These are phyloP conservation scores for Parachaetomium inaequale DNA, from an alignment of 495 filamentous ascomycete species.

Conservation along the genomic window DNA sequence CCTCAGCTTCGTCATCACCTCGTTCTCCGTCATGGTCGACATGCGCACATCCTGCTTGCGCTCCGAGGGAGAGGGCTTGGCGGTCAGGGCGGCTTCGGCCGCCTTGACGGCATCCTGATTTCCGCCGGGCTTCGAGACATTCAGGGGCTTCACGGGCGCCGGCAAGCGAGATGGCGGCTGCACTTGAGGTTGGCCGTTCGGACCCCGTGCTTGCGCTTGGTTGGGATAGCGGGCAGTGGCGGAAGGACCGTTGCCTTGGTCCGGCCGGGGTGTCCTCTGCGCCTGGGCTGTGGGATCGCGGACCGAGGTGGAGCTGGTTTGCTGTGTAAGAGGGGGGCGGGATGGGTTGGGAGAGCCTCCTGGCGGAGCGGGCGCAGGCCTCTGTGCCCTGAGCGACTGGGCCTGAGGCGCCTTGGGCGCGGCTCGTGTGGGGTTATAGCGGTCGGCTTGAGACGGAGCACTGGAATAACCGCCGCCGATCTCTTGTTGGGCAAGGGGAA, in stretches of 20 bases:
- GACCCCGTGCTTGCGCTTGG: conserved; percentile 30
- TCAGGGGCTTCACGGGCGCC: conserved; percentile 80
- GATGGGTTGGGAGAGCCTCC: conserved; percentile 28
- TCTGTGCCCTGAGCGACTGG: conserved; percentile 48
- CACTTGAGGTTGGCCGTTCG: conserved; percentile 39
- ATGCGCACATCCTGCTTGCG: conserved; percentile 88
- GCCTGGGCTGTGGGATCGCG: conserved; percentile 27
- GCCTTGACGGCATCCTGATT: conserved; percentile 67
- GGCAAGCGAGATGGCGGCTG: conserved; percentile 57
- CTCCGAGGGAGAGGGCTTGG: conserved; percentile 61
- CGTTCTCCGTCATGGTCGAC: conserved; percentile 93
- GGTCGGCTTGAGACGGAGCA: conserved; percentile 50
- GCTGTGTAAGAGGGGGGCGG: conserved; percentile 41
- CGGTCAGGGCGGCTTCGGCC: conserved; percentile 74
- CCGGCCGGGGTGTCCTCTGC: conserved; percentile 30
- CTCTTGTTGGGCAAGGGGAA: conserved; percentile 83
- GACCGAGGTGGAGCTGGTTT: conserved; percentile 36
- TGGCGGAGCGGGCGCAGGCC: conserved; percentile 52
- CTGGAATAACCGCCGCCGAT: conserved; percentile 58
- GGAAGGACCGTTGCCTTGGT: conserved; percentile 24
- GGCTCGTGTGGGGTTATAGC: conserved; percentile 79
- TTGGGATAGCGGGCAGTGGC: conserved; percentile 38
- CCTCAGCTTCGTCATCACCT: conserved; percentile 92
- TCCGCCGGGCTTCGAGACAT: conserved; percentile 75
- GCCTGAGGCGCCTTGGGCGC: conserved; percentile 55